Evolutionary conservation across 495 filamentous ascomycete species (phyloP).

Genomic region (Penicillium odoratum): DNA sequence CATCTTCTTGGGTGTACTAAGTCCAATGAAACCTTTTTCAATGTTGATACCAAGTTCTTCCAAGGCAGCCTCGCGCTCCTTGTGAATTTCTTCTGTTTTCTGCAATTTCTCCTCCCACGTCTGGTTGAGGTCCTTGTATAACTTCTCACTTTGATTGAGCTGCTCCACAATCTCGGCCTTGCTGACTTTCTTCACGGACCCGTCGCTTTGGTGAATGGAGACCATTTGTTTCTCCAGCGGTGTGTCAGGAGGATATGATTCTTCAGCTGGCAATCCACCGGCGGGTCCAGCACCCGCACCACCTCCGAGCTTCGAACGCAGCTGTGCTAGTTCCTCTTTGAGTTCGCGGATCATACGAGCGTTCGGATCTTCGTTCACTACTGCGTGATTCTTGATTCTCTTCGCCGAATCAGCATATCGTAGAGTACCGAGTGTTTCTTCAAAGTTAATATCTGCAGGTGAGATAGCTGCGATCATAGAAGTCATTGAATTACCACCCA

Average conservation of each 20-base stretch:
- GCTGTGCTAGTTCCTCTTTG: slow-evolving; percentile 87
- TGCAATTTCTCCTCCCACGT: slow-evolving; percentile 97
- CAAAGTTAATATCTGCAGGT: slow-evolving; percentile 98
- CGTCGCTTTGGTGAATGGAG: slow-evolving; percentile 84
- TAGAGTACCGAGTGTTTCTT: slow-evolving; percentile 93
- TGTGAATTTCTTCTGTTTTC: slow-evolving; percentile 96
- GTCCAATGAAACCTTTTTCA: slow-evolving; percentile 93
- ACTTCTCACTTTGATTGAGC: slow-evolving; percentile 91
- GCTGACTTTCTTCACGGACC: slow-evolving; percentile 88
- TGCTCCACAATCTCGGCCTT: slow-evolving; percentile 99
- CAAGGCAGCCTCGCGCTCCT: slow-evolving; percentile 90
- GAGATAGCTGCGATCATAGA: slow-evolving; percentile 99
- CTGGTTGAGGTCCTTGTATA: slow-evolving; percentile 95
- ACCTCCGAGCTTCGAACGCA: slow-evolving; percentile 83
- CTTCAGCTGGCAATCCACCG: slow-evolving; percentile 57
- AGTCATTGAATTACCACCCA: slow-evolving; percentile 98
- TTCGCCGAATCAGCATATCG: slow-evolving; percentile 98
- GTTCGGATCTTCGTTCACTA: slow-evolving; percentile 98
- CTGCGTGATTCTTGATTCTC: slow-evolving; percentile 99
- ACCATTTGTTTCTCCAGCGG: slow-evolving; percentile 95
- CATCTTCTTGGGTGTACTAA: slow-evolving; percentile 98
- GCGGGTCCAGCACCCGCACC: slow-evolving; percentile 49
- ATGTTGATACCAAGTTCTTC: slow-evolving; percentile 99
- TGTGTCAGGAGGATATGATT: slow-evolving; percentile 86
- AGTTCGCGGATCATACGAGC: slow-evolving; percentile 97